phyloP scores from a whole-genome alignment of 75 land plant genomes.

The Pinus taeda region DNA sequence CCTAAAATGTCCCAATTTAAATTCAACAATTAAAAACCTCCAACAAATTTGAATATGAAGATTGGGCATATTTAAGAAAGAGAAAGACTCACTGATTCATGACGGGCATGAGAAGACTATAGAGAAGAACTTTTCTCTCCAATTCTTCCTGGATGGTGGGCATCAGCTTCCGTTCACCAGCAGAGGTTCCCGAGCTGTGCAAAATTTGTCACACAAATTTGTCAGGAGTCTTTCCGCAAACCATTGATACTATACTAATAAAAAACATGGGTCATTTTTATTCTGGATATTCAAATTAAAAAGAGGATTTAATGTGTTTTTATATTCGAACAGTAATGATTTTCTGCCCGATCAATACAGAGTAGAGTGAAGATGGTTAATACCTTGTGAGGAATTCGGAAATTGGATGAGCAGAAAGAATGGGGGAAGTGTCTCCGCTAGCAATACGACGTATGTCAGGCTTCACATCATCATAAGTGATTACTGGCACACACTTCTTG shows the following conservation, averaged over 20 bases:
- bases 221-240: neutral
- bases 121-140: conserved; percentile 55
- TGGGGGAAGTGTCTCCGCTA: conserved; percentile 73
- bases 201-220: no score
- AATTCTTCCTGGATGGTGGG: conserved; percentile 74
- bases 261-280: conserved; percentile 19
- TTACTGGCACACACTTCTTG: conserved; percentile 49
- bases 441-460: conserved; percentile 69
- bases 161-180: conserved; percentile 85
- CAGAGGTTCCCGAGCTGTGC: conserved; percentile 90
- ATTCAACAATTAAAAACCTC: no score
- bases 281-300: no score
- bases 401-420: conserved; percentile 63
- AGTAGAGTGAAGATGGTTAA: neutral
- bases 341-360: neutral
- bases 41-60: neutral
- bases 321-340: neutral
- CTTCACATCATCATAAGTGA: conserved; percentile 58
- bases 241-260: no score
- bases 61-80: no score
- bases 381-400: conserved; percentile 78
- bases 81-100: conserved; percentile 67
- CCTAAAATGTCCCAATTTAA: no score
- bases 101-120: conserved; percentile 82
- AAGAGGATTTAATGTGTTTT: neutral